Evolutionary conservation across 495 filamentous ascomycete species (phyloP).

Genomic region (Penicillium alfredii): DNA sequence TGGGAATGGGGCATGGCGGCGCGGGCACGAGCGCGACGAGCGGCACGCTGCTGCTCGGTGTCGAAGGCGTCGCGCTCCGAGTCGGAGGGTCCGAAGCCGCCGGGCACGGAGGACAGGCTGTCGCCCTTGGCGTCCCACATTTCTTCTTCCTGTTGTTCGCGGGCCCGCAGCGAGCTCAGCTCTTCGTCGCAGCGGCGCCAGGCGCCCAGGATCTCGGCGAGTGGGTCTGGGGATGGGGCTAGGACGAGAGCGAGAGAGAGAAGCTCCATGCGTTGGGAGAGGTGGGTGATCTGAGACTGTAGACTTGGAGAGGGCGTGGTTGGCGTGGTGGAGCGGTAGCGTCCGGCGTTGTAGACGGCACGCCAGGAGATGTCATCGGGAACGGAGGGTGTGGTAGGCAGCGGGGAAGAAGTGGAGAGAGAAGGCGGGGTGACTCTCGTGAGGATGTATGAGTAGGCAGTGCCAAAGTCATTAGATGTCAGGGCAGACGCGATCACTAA

Average conservation of each 20-base stretch:
- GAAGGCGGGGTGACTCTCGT: conserved; percentile 49
- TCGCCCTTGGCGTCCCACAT: conserved; percentile 67
- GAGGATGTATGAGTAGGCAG: conserved; percentile 91
- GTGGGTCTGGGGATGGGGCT: conserved; percentile 61
- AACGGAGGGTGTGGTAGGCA: conserved; percentile 22
- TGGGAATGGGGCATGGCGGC: conserved; percentile 25
- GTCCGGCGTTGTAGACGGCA: conserved; percentile 81
- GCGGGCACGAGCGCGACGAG: conserved; percentile 34
- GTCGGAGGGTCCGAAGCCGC: conserved; percentile 52
- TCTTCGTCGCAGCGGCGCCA: conserved; percentile 90
- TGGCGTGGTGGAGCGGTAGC: conserved; percentile 52
- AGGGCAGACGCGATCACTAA: conserved; percentile 89
- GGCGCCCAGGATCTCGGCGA: conserved; percentile 76
- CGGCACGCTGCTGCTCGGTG: conserved; percentile 32
- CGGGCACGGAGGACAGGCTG: conserved; percentile 51
- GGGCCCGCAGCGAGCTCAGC: conserved; percentile 58
- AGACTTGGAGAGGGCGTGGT: conserved; percentile 22
- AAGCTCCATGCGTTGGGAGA: conserved; percentile 79
- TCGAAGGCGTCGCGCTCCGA: conserved; percentile 43
- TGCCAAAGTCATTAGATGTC: conserved; percentile 86
- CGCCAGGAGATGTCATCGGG: conserved; percentile 86
- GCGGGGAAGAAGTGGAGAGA: conserved; percentile 24
- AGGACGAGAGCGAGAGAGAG: conserved; percentile 78
- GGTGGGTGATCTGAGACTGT: conserved; percentile 35
- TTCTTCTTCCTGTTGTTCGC: conserved; percentile 67